Percentiles rank a stretch among this genome's conserved stretches.
phyloP scores from a whole-genome alignment of 352 stramenopile species.

The Phytophthora quininea region DNA sequence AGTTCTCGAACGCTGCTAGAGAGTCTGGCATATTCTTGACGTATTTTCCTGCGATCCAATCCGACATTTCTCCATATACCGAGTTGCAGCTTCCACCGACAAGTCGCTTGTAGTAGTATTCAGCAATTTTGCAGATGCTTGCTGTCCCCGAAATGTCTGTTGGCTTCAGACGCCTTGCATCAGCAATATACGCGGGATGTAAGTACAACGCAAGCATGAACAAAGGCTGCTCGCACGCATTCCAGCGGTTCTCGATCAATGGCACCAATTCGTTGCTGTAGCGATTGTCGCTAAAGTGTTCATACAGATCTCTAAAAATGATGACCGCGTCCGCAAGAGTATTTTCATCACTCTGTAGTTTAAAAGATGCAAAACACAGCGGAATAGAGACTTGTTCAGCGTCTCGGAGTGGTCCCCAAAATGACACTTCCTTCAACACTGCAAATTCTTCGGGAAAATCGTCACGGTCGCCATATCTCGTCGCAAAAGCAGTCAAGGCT shows the following conservation, averaged over 20 bases:
- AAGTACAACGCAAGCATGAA: conserved; percentile 17
- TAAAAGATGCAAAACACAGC: conserved; percentile 16
- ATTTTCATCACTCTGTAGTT: conserved; percentile 15
- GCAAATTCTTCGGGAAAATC: conserved; percentile 6
- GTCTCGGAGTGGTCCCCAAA: conserved; percentile 12
- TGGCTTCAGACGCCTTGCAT: neutral
- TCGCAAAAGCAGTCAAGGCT: conserved; percentile 4
- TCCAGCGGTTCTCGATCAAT: conserved; percentile 4
- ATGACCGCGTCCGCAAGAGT: conserved; percentile 5
- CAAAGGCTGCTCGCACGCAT: conserved; percentile 14
- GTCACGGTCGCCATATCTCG: conserved; percentile 4
- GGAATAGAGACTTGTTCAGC: conserved; percentile 6
- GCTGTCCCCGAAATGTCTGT: conserved; percentile 1
- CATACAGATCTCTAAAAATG: conserved; percentile 6
- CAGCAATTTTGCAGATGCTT: neutral
- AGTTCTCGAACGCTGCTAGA: neutral
- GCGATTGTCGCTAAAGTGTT: neutral
- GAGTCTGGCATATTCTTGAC: neutral
- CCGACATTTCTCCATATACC: neutral
- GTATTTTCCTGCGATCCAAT: neutral
- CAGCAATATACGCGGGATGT: conserved; percentile 6
- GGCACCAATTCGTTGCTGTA: conserved; percentile 1
- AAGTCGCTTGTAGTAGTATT: neutral
- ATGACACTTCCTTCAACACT: conserved; percentile 2
- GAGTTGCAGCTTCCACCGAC: neutral